Conservation (phyloP, 2,329 filamentous ascomycete genomes). For the Dothideomycetes sp. region DNA sequence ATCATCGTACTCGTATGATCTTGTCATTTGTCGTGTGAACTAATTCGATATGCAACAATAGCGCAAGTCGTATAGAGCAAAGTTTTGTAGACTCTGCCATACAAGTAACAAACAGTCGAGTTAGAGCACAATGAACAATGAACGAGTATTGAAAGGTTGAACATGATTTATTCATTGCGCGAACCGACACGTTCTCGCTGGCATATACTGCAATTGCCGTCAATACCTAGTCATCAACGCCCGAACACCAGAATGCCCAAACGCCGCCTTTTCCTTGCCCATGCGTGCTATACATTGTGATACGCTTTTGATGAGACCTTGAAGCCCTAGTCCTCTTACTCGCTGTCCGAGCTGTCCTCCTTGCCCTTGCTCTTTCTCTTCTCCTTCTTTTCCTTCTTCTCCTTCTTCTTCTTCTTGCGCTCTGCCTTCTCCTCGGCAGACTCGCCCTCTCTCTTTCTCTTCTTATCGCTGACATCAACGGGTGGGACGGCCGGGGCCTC, state of each 20-base stretch:
- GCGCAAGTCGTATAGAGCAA: no score
- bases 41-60: no score
- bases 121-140: slow-evolving; percentile 1
- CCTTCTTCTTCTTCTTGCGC: slow-evolving; percentile 62
- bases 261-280: slow-evolving; percentile 10
- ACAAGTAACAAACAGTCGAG: neutral
- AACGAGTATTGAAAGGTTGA: no score
- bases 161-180: slow-evolving; percentile 12
- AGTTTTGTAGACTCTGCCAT: no score
- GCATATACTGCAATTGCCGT: slow-evolving; percentile 13
- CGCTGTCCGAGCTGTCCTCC: slow-evolving; percentile 31
- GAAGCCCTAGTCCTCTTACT: slow-evolving; percentile 18
- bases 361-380: slow-evolving; percentile 53
- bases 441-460: slow-evolving; percentile 40
- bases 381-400: slow-evolving; percentile 71
- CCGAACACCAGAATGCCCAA: slow-evolving; percentile 12
- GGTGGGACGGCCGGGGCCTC: slow-evolving; percentile 26
- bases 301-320: slow-evolving; percentile 11
- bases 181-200: slow-evolving; percentile 11
- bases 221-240: slow-evolving; percentile 13
- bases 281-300: slow-evolving; percentile 13
- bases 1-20: no score
- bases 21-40: no score
- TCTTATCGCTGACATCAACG: slow-evolving; percentile 31
- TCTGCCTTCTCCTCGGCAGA: slow-evolving; percentile 39